These are phyloP conservation scores for Candida rishiriensis DNA, from an alignment of 805 yeast species.

Conservation along the genomic window DNA sequence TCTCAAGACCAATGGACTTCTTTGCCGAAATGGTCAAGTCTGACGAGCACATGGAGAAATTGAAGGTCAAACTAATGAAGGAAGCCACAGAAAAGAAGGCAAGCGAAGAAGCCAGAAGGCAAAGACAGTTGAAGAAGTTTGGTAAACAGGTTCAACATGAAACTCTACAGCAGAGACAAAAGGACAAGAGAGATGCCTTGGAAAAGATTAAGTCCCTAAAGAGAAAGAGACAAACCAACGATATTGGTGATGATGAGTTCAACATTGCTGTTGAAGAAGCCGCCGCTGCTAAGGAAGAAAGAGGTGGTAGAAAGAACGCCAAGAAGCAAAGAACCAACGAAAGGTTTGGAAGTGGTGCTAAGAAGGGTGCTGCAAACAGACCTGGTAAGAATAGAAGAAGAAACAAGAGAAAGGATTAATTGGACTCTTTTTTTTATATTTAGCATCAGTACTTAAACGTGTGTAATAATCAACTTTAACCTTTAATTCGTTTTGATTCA, in stretches of 20 bases:
- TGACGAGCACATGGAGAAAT: conserved; percentile 96
- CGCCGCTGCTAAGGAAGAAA: conserved; percentile 52
- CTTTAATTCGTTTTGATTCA: conserved; percentile 1
- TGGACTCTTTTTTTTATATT: neutral
- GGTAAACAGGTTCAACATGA: conserved; percentile 97
- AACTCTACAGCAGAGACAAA: conserved; percentile 87
- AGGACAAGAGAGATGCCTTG: conserved; percentile 84
- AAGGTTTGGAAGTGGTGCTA: conserved; percentile 33
- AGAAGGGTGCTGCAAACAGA: conserved; percentile 44
- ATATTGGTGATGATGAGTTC: conserved; percentile 69
- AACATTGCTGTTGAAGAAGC: conserved; percentile 92
- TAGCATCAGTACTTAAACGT: neutral
- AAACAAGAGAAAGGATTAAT: conserved; percentile 18
- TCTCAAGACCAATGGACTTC: conserved; percentile 89
- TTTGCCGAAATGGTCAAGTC: conserved; percentile 98
- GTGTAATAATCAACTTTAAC: too few relatives aligned
- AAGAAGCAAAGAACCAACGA: conserved; percentile 56
- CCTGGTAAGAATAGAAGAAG: conserved; percentile 56
- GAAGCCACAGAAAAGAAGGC: conserved; percentile 83
- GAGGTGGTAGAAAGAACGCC: conserved; percentile 34
- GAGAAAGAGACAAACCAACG: conserved; percentile 79
- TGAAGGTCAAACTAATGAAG: conserved; percentile 72
- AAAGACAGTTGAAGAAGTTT: conserved; percentile 90
- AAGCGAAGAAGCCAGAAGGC: conserved; percentile 88
- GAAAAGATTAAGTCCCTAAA: conserved; percentile 89